Percentiles rank a stretch among this genome's conserved stretches.
Evolutionary conservation across 192 early-diverging fungal genomes (phyloP).

Genomic region (Phycomyces nitens): DNA sequence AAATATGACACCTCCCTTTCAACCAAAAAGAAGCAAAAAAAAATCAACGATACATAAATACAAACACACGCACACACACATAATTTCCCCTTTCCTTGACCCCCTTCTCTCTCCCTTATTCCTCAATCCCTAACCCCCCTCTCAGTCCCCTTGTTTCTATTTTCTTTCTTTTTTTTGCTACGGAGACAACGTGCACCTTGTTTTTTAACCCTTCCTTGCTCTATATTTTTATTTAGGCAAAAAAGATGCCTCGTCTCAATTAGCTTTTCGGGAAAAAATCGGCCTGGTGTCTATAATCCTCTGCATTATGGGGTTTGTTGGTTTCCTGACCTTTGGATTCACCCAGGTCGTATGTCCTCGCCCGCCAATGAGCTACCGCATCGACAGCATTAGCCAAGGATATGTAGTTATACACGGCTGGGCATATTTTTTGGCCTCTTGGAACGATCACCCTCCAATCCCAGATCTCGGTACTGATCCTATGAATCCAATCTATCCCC

Average conservation of each 20-base stretch:
- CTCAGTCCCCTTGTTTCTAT: no score
- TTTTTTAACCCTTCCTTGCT: no score
- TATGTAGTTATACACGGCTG: conserved; percentile 61
- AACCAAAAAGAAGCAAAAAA: no score
- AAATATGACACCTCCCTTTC: no score
- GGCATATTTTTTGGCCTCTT: conserved; percentile 57
- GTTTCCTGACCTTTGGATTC: conserved; percentile 86
- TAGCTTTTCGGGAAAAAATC: conserved; percentile 93
- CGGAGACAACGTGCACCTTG: no score
- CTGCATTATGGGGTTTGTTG: conserved; percentile 65
- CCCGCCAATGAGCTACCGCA: conserved; percentile 35
- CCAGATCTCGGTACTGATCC: conserved; percentile 20
- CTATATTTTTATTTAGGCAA: conserved; percentile 45
- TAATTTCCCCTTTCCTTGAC: no score
- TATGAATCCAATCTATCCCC: conserved; percentile 49
- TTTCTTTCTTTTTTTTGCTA: no score
- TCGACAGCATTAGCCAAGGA: conserved; percentile 32
- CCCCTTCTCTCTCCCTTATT: no score
- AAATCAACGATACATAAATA: not conserved
- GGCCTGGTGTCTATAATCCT: conserved; percentile 80
- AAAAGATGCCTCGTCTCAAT: conserved; percentile 53
- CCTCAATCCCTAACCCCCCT: no score
- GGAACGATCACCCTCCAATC: conserved; percentile 20
- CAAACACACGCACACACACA: not conserved
- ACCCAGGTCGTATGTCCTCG: conserved; percentile 59